Percentiles rank a stretch among this genome's conserved stretches.
Evolutionary conservation across 2,329 filamentous ascomycete genomes (phyloP).

Genomic region (Sporothrix euskadiensis): DNA sequence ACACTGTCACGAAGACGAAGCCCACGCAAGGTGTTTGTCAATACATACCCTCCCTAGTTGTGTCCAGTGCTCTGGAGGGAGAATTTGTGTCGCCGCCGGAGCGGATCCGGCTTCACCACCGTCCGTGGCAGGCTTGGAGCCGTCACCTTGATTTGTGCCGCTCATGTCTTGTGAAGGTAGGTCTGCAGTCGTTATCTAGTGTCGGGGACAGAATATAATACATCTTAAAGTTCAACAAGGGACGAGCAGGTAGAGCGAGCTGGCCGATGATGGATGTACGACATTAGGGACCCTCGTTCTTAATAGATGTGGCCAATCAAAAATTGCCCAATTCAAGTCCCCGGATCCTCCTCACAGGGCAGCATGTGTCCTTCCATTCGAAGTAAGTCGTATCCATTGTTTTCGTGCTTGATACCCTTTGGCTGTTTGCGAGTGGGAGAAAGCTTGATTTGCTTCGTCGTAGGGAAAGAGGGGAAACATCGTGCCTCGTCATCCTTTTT

Average conservation of each 20-base stretch:
- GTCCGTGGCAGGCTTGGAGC: not conserved
- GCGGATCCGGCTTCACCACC: not conserved
- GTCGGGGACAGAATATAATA: not conserved
- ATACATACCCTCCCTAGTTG: not conserved
- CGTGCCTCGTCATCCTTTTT: not conserved
- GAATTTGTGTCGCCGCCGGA: not conserved
- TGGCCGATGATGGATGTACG: not conserved
- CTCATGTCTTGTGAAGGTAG: not conserved
- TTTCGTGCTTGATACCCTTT: not conserved
- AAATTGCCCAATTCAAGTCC: not conserved
- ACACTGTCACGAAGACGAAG: not conserved
- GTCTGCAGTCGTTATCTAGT: not conserved
- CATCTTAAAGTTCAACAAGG: not conserved
- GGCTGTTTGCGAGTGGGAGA: not conserved
- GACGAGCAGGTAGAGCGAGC: not conserved
- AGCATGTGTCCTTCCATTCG: not conserved
- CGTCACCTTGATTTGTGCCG: not conserved
- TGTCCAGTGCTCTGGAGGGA: slow-evolving; percentile 12
- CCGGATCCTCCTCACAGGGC: not conserved
- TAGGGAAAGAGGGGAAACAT: not conserved
- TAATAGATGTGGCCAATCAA: not conserved
- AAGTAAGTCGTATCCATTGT: not conserved
- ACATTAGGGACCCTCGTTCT: not conserved
- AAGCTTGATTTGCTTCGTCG: not conserved
- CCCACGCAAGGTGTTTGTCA: not conserved